A percentile compares a stretch with the other conserved stretches of the same genome.
Conservation (phyloP, 441 rosid species). For the Rhodomyrtus psidioides region DNA sequence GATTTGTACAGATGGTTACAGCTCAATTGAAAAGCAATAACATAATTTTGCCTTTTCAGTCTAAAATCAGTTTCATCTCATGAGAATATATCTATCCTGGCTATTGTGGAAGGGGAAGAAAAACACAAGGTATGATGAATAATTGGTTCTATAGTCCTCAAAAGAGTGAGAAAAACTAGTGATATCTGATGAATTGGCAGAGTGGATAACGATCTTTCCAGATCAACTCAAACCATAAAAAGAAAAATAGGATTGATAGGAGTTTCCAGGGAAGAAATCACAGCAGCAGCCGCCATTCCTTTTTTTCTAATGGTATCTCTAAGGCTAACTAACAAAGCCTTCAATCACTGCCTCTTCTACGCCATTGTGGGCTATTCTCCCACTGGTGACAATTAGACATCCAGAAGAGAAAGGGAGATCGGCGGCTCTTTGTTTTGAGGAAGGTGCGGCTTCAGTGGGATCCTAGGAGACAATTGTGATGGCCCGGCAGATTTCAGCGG, state of each 20-base stretch:
- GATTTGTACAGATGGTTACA: background rate
- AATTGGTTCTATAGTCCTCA: background rate
- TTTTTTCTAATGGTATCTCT: too few species aligned
- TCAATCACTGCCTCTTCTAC: too few species aligned
- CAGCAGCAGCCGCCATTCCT: background rate
- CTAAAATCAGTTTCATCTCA: background rate
- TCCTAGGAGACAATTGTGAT: background rate
- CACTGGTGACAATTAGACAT: too few species aligned
- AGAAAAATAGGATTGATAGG: background rate
- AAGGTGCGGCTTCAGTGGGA: background rate
- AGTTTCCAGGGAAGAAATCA: background rate
- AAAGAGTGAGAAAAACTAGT: background rate
- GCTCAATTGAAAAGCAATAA: background rate
- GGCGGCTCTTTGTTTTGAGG: background rate
- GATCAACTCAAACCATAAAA: background rate
- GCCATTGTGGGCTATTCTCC: too few species aligned
- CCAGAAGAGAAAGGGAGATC: background rate
- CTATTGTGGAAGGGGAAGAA: background rate
- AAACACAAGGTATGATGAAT: background rate
- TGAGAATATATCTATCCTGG: background rate
- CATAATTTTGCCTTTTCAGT: background rate
- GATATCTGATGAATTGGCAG: background rate
- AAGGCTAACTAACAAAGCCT: too few species aligned
- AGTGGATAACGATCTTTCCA: background rate
- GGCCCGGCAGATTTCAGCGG: too few species aligned